Base-by-base conservation (phyloP, 345 rosid species). In the Firmiana major region DNA sequence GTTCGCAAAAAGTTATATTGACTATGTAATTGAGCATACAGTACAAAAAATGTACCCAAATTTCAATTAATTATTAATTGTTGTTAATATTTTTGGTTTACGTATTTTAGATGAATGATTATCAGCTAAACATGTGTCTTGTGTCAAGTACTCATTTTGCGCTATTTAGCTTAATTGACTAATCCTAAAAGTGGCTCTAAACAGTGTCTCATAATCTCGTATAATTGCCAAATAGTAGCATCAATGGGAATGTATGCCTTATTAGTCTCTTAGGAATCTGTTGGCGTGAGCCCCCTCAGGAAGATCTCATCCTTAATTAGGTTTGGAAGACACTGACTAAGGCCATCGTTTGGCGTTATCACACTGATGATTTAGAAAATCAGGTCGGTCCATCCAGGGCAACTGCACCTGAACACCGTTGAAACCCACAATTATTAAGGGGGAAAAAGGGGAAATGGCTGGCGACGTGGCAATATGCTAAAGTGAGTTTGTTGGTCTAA, bases 401-500 rank as follows among this genome's bases (percentile, higher is more conserved):
- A 63, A 2, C 48, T 36, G 36, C 17, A 6, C 34, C 26, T 1
- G 16, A 17, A 5, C 57, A 64, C 58, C 8, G 36, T 7, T 12
- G 53, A 24, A 62, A 46, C 55, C 73, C 34, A 45, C 55, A 43
- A 67, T 21, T 7, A 67, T 5, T 21, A 2, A 5, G n/a, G 4
- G 15, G 1, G 3, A 24, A 28, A 16, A 28, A 16, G 21, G 7
- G n/a, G n/a, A 40, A 21, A 16, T 60, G 65, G 40, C 19, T 28
- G 40, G 65, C 65, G 28, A 75, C 28, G 70, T 40, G 17, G 46
- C 49, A 65, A 38, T 11, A 16, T 34, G 36, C 19, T 7, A 26
- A 1, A 10, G 75, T 21, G 71, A 60, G 80, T 42, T 75, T 19
- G 53, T 72, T 60, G 72, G 68, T 69, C 79, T 77, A 74, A 69